Conservation (phyloP, 2,329 filamentous ascomycete genomes). For the Verruconis gallopava region DNA sequence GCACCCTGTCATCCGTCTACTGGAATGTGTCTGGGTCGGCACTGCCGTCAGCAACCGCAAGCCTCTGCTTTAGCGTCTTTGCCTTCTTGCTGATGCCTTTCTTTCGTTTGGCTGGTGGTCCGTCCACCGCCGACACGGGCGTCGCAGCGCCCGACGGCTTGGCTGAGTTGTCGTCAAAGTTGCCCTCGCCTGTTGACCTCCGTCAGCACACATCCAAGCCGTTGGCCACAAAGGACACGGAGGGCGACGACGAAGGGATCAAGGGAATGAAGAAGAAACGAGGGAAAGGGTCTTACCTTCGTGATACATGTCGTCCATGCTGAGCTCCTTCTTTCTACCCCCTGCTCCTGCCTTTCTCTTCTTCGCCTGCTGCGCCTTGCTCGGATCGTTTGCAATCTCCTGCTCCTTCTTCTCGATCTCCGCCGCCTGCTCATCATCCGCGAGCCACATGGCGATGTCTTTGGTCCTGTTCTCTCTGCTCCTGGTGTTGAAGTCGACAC, state of each 20-base stretch:
- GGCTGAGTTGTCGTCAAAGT: slow-evolving; percentile 77
- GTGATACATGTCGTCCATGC: slow-evolving; percentile 94
- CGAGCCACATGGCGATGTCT: slow-evolving; percentile 97
- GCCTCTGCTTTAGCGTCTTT: slow-evolving; percentile 26
- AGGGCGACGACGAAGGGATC: slow-evolving; percentile 11
- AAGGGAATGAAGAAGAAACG: slow-evolving; percentile 3
- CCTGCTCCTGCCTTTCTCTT: slow-evolving; percentile 33
- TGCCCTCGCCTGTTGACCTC: slow-evolving; percentile 92
- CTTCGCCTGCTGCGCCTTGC: slow-evolving; percentile 43
- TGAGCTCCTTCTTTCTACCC: slow-evolving; percentile 50
- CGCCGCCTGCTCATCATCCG: slow-evolving; percentile 91
- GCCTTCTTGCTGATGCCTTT: slow-evolving; percentile 26
- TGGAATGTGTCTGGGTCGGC: slow-evolving; percentile 1
- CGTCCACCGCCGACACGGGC: slow-evolving; percentile 43
- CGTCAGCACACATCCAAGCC: slow-evolving; percentile 16
- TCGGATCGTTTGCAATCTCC: slow-evolving; percentile 50
- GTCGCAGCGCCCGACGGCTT: slow-evolving; percentile 81
- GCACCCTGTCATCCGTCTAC: neutral
- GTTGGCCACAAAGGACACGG: slow-evolving; percentile 10
- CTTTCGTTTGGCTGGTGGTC: slow-evolving; percentile 26
- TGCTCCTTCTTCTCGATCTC: slow-evolving; percentile 82
- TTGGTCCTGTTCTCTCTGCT: slow-evolving; percentile 86
- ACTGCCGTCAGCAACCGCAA: slow-evolving; percentile 25
- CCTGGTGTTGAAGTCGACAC: slow-evolving; percentile 93
- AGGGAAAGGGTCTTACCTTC: slow-evolving; percentile 67